Base-by-base conservation (phyloP, 805 yeast genomes). In the Ogataea zsoltii region DNA sequence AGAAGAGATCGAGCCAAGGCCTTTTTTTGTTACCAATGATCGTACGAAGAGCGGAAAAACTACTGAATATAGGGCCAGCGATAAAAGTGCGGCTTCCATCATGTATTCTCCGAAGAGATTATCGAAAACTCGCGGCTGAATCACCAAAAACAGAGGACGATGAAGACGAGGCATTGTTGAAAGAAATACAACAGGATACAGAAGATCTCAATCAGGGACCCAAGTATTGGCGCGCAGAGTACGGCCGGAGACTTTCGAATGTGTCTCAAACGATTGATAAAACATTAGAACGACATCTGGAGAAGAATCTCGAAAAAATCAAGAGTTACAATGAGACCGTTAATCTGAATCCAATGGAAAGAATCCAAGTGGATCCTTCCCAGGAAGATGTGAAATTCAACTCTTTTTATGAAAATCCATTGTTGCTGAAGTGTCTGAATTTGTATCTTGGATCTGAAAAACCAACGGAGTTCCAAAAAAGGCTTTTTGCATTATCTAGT, bases 391-490 rank as follows among this genome's bases (percentile, higher is more conserved):
- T 54, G 4, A 33, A 17, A 6, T 57, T 66, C 44, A 31, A 33
- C 1, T 60, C 58, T 25, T 56, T 57, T 33, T 56, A 53, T 31
- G 42, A 35, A 2, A 54, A 52, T 38, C 33, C 31, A 10, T 15
- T 34, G 3, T 31, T 60, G 16, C 49, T 54, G 33, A 28, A 41
- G 12, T 53, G 62, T 13, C 14, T 63, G 1, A 31, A 47, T 10
- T 33, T 47, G 6, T 54, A 53, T 29, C 28, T 62, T 0, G 45
- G 50, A 4, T 36, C 54, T 2, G 26, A 40, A 7, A 30, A 19
- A 10, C 62, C 67, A 10, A 64, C 69, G 4, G 57, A 60, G 5
- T 61, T 57, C 30, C 71, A 68, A 38, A 54, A 54, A 28, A 49
- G 63, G 30, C 41, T 66, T 9, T 48, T 62, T 19, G 53, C 68